Percentiles rank a stretch among this genome's conserved stretches.
phyloP scores from a whole-genome alignment of 2,329 filamentous ascomycete genomes.

The Volutella citrinella region DNA sequence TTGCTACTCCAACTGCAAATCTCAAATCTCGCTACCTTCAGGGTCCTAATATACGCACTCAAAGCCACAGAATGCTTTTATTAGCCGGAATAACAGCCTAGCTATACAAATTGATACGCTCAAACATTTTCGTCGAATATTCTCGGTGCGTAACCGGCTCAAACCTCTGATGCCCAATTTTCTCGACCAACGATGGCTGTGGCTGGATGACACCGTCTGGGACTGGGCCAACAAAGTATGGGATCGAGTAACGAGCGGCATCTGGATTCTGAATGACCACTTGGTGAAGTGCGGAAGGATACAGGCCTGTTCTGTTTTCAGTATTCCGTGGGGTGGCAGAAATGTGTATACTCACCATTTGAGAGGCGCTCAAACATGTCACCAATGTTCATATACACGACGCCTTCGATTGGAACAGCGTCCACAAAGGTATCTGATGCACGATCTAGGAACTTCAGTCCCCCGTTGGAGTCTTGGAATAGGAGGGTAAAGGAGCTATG shows the following conservation, averaged over 20 bases:
- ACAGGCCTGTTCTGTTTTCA: neutral
- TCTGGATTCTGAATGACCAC: neutral
- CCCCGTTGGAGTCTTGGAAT: neutral
- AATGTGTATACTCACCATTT: neutral
- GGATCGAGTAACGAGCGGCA: neutral
- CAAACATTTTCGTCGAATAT: neutral
- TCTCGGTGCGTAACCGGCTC: neutral
- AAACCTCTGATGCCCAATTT: neutral
- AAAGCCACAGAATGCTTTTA: no score
- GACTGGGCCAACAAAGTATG: neutral
- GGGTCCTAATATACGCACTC: no score
- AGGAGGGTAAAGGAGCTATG: neutral
- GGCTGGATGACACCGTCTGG: neutral
- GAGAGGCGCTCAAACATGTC: conserved; percentile 2
- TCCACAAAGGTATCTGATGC: neutral
- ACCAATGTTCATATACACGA: conserved; percentile 2
- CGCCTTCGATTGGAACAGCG: neutral
- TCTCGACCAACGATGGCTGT: neutral
- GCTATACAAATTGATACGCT: neutral
- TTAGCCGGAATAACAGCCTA: no score
- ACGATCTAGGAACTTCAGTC: neutral
- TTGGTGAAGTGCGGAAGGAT: neutral
- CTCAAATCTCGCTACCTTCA: no score
- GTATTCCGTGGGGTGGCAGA: neutral
- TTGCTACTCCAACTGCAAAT: no score